Conservation (phyloP, 2,329 filamentous ascomycete species). For the Aspergillus fumigatiaffinis region DNA sequence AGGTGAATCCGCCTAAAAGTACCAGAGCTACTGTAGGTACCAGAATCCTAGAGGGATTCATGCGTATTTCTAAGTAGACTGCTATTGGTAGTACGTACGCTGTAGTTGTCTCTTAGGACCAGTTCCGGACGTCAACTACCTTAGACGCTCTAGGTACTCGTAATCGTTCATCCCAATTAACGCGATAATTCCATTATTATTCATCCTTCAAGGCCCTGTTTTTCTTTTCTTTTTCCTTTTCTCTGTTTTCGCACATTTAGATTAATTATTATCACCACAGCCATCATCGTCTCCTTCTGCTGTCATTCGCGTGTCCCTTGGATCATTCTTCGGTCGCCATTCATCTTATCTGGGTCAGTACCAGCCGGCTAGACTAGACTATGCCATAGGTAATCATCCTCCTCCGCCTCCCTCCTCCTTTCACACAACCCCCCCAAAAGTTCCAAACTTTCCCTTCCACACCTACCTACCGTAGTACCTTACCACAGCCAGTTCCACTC, state of each 20-base stretch:
- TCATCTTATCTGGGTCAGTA: conserved; percentile 3
- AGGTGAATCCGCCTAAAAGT: not conserved
- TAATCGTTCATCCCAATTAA: not conserved
- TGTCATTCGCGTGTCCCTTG: not conserved
- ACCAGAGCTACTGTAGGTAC: not conserved
- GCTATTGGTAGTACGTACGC: not conserved
- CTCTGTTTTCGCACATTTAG: not conserved
- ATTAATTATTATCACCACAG: not conserved
- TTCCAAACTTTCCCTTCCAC: conserved; percentile 12
- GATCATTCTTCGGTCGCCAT: conserved; percentile 1
- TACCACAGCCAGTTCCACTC: conserved; percentile 2
- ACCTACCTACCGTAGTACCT: conserved; percentile 3
- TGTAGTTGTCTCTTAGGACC: not conserved
- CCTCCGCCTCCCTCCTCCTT: conserved; percentile 15
- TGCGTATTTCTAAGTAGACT: not conserved
- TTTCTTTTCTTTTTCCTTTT: not conserved
- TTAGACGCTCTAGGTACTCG: not conserved
- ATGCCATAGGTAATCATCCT: conserved; percentile 2
- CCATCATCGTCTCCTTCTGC: not conserved
- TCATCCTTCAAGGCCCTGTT: not conserved
- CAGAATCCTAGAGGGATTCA: not conserved
- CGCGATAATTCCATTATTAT: not conserved
- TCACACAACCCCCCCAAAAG: conserved; percentile 8
- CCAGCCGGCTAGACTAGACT: conserved; percentile 3
- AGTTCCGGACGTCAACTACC: conserved; percentile 7